These are phyloP conservation scores for Lasiodiplodia citricola DNA, from an alignment of 2,329 filamentous ascomycete genomes.

Conservation along the genomic window DNA sequence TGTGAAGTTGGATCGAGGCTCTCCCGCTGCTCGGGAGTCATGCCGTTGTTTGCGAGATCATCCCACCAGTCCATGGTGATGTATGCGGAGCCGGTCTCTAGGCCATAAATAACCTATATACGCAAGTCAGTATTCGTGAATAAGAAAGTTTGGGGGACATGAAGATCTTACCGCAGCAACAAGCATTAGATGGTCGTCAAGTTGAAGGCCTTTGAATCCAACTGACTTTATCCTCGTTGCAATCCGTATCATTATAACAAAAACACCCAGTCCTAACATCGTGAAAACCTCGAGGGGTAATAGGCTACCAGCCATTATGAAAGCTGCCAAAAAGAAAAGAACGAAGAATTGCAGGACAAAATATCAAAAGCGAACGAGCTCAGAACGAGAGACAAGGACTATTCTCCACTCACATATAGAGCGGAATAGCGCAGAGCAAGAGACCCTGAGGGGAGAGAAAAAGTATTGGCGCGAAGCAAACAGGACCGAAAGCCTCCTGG, in stretches of 20 bases:
- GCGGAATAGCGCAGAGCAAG: not conserved
- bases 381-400: not conserved
- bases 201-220: slow-evolving; percentile 28
- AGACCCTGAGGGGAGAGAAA: not conserved
- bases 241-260: slow-evolving; percentile 30
- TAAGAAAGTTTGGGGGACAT: not conserved
- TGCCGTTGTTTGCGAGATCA: slow-evolving; percentile 63
- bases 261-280: slow-evolving; percentile 29
- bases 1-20: slow-evolving; percentile 50
- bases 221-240: slow-evolving; percentile 30
- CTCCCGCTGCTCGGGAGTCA: slow-evolving; percentile 58
- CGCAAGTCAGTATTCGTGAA: not conserved
- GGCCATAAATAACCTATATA: slow-evolving; percentile 55
- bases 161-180: slow-evolving; percentile 28
- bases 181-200: slow-evolving; percentile 33
- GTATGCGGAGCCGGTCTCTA: slow-evolving; percentile 58
- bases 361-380: not conserved
- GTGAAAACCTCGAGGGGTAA: slow-evolving; percentile 29
- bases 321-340: not conserved
- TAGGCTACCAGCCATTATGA: not conserved
- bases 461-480: not conserved
- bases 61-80: slow-evolving; percentile 55
- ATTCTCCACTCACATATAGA: not conserved
- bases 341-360: too few species aligned
- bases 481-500: not conserved